Evolutionary conservation across 2,329 filamentous ascomycete genomes (phyloP).

Genomic region (Paecilomyces formosus): DNA sequence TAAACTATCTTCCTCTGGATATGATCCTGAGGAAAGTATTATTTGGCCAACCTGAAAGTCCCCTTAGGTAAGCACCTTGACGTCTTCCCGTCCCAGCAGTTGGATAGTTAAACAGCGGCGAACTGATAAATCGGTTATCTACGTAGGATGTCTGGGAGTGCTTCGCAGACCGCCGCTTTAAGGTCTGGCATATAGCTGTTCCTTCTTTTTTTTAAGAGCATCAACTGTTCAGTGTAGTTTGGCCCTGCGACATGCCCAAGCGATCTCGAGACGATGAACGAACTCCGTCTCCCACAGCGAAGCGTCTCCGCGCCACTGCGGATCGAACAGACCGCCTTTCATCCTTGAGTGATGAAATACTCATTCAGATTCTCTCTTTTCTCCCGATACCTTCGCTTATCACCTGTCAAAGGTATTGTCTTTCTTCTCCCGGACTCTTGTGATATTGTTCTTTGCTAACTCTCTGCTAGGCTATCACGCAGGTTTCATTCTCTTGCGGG

Average conservation of each 20-base stretch:
- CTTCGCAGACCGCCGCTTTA: neutral
- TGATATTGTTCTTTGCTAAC: slow-evolving; percentile 1
- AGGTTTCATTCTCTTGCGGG: slow-evolving; percentile 65
- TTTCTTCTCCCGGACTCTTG: neutral
- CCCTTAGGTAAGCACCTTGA: neutral
- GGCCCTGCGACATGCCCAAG: slow-evolving; percentile 24
- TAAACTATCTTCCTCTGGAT: neutral
- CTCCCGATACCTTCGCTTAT: slow-evolving; percentile 65
- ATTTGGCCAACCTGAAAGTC: neutral
- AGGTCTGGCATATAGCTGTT: neutral
- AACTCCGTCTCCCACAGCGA: slow-evolving; percentile 24
- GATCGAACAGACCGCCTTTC: slow-evolving; percentile 55
- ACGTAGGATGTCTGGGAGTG: neutral
- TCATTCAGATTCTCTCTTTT: slow-evolving; percentile 74
- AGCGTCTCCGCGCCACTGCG: slow-evolving; percentile 33
- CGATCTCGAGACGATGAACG: slow-evolving; percentile 15
- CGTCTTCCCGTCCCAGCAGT: neutral
- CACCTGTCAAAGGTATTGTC: slow-evolving; percentile 49
- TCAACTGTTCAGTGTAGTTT: neutral
- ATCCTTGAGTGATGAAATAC: slow-evolving; percentile 74
- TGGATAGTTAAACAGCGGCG: neutral
- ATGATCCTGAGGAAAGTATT: neutral
- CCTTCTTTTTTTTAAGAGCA: neutral
- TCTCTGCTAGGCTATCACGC: slow-evolving; percentile 45
- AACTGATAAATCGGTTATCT: neutral